Base-by-base conservation (phyloP, 169 alveolate genomes). In the Cryptosporidium viatorum region DNA sequence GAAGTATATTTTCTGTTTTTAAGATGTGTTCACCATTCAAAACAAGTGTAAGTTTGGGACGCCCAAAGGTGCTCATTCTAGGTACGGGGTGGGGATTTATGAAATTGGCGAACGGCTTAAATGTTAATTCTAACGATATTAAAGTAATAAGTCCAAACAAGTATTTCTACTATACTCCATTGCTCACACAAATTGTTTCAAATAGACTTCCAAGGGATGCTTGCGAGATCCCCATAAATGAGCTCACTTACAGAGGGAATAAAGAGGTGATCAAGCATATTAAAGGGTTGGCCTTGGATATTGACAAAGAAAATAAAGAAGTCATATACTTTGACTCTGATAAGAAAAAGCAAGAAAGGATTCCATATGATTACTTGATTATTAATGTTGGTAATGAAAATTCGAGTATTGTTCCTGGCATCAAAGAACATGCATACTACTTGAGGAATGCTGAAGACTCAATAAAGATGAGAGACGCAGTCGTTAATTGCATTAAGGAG, bases 61-160 rank as follows among this genome's bases (percentile, higher is more conserved):
- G 71, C 23, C 71, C 71, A 65, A 65, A 18, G 71, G 10, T 65
- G 2, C 52, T 65, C 48, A 60, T 80, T 39, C 6, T 80, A 29
- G 89, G 89, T 2, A 67, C 80, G 1, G 89, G 89, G 3, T 80
- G 89, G 89, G 89, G 89, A n/a, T 80, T 80, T 50, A 50, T 65
- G 37, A 65, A 29, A 18, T 37, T 80, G 41, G 59, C 75, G 18
- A 10, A 23, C 0, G 65, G 67, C 14, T 67, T 80, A 14, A 80
- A 80, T 18, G 52, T 80, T 1, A 60, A 1, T 60, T 62, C 73
- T 5, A 37, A 62, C 70, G 89, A 80, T 33, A 65, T 80, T 35
- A 21, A 37, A 26, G 74, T 80, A 18, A 80, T 80, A 41, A 67
- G 74, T 29, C 89, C 71, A 35, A 59, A 62, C 35, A 67, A 62